Percentiles rank a stretch among this genome's conserved stretches.
Conservation (phyloP, 2,329 filamentous ascomycete species). For the Westerdykella aurantiaca region DNA sequence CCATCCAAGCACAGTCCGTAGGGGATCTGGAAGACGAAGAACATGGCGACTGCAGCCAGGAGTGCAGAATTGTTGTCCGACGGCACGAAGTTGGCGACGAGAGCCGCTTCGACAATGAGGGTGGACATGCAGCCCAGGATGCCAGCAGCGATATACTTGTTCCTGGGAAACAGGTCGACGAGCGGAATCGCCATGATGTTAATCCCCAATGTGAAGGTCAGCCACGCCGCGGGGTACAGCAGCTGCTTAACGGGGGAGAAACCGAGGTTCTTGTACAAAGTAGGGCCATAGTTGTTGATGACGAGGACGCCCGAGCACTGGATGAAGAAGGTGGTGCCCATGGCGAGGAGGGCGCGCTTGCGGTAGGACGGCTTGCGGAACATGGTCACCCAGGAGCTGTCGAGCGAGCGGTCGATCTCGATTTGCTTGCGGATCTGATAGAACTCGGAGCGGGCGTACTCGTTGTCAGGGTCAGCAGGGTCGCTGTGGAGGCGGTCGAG, state of each 20-base stretch:
- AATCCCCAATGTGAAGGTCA: slow-evolving; percentile 21
- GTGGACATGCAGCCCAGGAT: slow-evolving; percentile 21
- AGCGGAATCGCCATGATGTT: slow-evolving; percentile 19
- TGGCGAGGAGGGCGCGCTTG: slow-evolving; percentile 18
- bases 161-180: slow-evolving; percentile 17
- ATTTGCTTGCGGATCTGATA: slow-evolving; percentile 27
- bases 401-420: slow-evolving; percentile 20
- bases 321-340: slow-evolving; percentile 24
- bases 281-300: slow-evolving; percentile 26
- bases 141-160: slow-evolving; percentile 13
- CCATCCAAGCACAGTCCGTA: slow-evolving; percentile 48
- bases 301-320: slow-evolving; percentile 27
- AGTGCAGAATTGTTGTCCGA: slow-evolving; percentile 29
- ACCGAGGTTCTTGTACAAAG: slow-evolving; percentile 24
- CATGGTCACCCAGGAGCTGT: slow-evolving; percentile 19
- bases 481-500: slow-evolving; percentile 58
- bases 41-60: slow-evolving; percentile 43
- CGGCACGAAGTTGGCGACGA: slow-evolving; percentile 21
- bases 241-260: slow-evolving; percentile 21
- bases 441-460: slow-evolving; percentile 22
- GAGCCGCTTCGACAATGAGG: slow-evolving; percentile 47
- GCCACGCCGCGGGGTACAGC: slow-evolving; percentile 24
- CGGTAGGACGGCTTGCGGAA: slow-evolving; percentile 22
- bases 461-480: slow-evolving; percentile 40
- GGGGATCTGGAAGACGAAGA: slow-evolving; percentile 45